phyloP scores from a whole-genome alignment of 208 protist species.

The Sergeia podlipaevii region DNA sequence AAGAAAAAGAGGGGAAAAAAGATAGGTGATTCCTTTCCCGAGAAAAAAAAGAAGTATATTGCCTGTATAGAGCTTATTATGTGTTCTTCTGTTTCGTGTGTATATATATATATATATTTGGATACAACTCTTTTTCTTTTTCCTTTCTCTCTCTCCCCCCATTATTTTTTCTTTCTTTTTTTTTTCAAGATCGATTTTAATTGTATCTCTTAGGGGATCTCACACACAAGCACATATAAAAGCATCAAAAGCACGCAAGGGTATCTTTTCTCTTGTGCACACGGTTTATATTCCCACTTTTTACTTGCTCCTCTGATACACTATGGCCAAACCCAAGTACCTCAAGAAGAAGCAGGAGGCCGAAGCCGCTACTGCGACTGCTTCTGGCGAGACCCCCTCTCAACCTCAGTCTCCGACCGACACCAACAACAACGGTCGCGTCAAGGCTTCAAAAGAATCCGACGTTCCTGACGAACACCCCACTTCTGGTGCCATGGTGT shows the following conservation, averaged over 20 bases:
- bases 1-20: too few relatives aligned
- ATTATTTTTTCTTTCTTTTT: conserved; percentile 1
- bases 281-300: too few relatives aligned
- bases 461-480: conserved; percentile 17
- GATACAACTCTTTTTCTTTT: background rate
- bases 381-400: conserved; percentile 11
- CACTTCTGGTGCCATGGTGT: conserved; percentile 78
- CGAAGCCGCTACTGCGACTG: conserved; percentile 19
- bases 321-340: conserved; percentile 84
- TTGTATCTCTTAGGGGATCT: too few relatives aligned
- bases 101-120: background rate
- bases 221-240: too few relatives aligned
- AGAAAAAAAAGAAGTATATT: too few relatives aligned
- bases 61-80: too few relatives aligned
- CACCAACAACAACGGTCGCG: background rate
- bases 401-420: background rate
- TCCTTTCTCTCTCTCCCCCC: conserved; percentile 2
- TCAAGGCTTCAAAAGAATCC: background rate
- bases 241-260: too few relatives aligned
- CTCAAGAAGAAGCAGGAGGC: conserved; percentile 79
- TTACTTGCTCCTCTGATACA: too few relatives aligned
- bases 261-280: background rate
- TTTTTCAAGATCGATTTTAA: background rate
- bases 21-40: too few relatives aligned
- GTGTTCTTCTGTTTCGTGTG: too few relatives aligned